Base-by-base conservation (phyloP, 1,139 yeast species). In the Yamadazyma sp. region DNA sequence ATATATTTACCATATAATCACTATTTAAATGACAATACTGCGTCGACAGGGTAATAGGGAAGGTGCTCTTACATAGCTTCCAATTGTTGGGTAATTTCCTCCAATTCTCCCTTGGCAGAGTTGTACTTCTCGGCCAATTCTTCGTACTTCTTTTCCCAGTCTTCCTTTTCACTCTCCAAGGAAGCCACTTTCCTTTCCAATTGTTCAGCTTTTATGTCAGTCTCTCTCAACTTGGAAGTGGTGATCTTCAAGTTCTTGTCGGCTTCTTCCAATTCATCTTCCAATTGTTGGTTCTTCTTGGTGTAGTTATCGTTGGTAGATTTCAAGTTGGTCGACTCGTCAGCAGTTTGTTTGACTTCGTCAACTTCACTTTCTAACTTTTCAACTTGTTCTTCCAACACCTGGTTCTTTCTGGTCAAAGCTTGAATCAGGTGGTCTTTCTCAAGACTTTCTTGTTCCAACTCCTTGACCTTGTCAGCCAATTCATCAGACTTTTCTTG, bases 121-220 rank as follows among this genome's bases (percentile, higher is more conserved):
- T 75, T 73, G 78, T 88, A 82, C 69, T 90, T 84, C 61, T 77
- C 82, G 52, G 85, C 73, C 66, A 92, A 73, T 59, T 88, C 96
- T 72, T 92, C 97, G 61, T 75, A 85, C 73, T 88, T 89, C 74
- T 80, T 79, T 73, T 92, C 98, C 80, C 87, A 78, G 46, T 86
- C 88, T 56, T 88, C 95, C 69, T 87, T 88, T 72, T 92, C 97
- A 50, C 83, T 73, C 72, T 92, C 97, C 59, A 90, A 78, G 22
- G 96, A 86, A 42, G 88, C 78, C 45, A 92, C 95, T 73, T 86
- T 88, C 72, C 96, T 87, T 71, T 90, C 97, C 67, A 89, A 80
- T 70, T 88, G 96, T 70, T 94, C 98, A 50, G 95, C 95, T 73
- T 89, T 88, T 71, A 94, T 82, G 61, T 94, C 99, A 45, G 96